Percentiles rank a stretch among this genome's conserved stretches.
phyloP scores from a whole-genome alignment of 2,329 filamentous ascomycete species.

The Coniella lustricola region DNA sequence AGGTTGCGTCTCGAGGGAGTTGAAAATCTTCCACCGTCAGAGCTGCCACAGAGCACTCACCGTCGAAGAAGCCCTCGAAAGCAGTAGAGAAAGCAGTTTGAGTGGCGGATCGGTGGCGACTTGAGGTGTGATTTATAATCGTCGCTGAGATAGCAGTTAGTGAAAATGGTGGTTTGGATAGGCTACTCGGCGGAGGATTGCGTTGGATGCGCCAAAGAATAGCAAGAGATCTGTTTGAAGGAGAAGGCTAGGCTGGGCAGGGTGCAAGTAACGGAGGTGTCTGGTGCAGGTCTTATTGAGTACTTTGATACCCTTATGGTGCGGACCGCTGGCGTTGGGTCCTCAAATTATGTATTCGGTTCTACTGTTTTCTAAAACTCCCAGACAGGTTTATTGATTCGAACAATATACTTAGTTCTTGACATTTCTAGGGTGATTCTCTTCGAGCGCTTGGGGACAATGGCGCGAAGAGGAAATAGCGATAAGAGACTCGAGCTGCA shows the following conservation, averaged over 20 bases:
- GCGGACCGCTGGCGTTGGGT: slow-evolving; percentile 2
- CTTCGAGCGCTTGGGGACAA: too few species aligned
- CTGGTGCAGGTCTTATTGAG: slow-evolving; percentile 13
- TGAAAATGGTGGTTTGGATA: slow-evolving; percentile 5
- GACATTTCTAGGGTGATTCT: too few species aligned
- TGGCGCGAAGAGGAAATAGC: too few species aligned
- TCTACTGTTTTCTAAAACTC: background rate
- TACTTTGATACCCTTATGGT: slow-evolving; percentile 15
- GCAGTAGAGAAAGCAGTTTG: slow-evolving; percentile 19
- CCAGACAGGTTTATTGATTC: too few species aligned
- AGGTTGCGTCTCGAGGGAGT: slow-evolving; percentile 36
- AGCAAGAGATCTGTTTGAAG: background rate
- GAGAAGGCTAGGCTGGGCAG: too few species aligned
- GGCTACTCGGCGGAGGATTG: background rate
- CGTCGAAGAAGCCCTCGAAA: slow-evolving; percentile 51
- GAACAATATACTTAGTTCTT: too few species aligned
- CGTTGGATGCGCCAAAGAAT: background rate
- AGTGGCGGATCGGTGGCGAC: background rate
- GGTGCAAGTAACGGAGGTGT: background rate
- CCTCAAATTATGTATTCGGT: slow-evolving; percentile 3
- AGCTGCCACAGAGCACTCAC: slow-evolving; percentile 38
- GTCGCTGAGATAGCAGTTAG: too few species aligned
- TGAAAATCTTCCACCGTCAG: slow-evolving; percentile 42
- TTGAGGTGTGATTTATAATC: too few species aligned
- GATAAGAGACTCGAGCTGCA: too few species aligned